A percentile compares a stretch with the other conserved stretches of the same genome.
phyloP scores from a whole-genome alignment of 352 stramenopile genomes.

The Pythium brachiatum region DNA sequence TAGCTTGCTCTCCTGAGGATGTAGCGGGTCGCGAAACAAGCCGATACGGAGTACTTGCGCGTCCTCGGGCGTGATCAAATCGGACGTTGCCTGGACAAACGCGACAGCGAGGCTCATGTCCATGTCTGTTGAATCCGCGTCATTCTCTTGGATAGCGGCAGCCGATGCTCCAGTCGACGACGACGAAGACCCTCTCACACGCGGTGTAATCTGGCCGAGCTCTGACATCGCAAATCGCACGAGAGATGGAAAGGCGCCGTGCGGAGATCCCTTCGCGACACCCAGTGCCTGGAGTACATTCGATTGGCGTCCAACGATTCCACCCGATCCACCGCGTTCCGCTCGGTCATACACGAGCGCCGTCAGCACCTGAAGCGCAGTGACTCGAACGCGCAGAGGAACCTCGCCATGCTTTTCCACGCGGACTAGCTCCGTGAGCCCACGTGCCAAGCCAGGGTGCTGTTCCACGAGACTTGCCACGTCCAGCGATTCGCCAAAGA shows the following conservation, averaged over 20 bases:
- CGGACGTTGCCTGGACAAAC: constrained; percentile 85
- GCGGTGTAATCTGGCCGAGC: constrained; percentile 35
- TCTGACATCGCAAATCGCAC: constrained; percentile 79
- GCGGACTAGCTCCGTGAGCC: constrained; percentile 71
- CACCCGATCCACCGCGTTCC: constrained; percentile 58
- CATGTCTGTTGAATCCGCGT: constrained; percentile 60
- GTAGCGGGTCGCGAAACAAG: constrained; percentile 53
- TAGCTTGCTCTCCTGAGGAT: constrained; percentile 46
- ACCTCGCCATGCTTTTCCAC: constrained; percentile 65
- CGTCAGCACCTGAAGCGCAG: constrained; percentile 67
- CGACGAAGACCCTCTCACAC: constrained; percentile 2
- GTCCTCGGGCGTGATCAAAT: constrained; percentile 64
- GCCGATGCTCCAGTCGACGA: background rate
- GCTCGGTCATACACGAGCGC: constrained; percentile 77
- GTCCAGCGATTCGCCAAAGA: constrained; percentile 72
- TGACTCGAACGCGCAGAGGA: constrained; percentile 53
- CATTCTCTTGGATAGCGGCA: constrained; percentile 29
- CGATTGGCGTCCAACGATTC: constrained; percentile 73
- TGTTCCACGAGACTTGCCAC: constrained; percentile 78
- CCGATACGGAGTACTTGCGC: constrained; percentile 50
- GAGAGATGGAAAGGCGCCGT: constrained; percentile 79
- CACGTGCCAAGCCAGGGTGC: constrained; percentile 68
- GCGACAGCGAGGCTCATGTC: constrained; percentile 86
- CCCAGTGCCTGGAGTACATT: constrained; percentile 75
- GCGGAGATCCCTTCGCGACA: constrained; percentile 72